Evolutionary conservation across 2,329 filamentous ascomycete species (phyloP).

Genomic region (Pseudopyrenochaeta lycopersici): DNA sequence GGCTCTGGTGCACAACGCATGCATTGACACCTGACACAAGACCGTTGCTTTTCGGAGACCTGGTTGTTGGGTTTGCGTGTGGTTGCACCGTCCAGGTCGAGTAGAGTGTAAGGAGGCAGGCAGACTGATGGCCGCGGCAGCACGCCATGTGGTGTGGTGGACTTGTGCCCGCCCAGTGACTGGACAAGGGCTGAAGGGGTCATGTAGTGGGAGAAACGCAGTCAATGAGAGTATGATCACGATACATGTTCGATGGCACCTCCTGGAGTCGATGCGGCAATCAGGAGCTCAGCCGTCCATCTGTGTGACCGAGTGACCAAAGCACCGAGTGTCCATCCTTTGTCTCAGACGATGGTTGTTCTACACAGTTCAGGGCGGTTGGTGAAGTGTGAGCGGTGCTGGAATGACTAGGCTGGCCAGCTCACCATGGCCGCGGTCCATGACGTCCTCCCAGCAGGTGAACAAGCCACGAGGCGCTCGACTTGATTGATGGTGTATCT

Average conservation of each 20-base stretch:
- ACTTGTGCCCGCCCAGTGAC: conserved; percentile 16
- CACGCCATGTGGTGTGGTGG: conserved; percentile 36
- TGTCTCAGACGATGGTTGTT: conserved; percentile 20
- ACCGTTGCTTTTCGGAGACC: conserved; percentile 41
- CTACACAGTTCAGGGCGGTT: background rate
- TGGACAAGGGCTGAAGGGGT: conserved; percentile 2
- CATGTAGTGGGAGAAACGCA: conserved; percentile 1
- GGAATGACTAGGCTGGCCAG: background rate
- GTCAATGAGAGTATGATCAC: background rate
- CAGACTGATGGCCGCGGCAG: conserved; percentile 21
- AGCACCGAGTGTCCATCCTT: conserved; percentile 17
- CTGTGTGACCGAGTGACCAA: conserved; percentile 34
- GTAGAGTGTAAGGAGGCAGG: conserved; percentile 14
- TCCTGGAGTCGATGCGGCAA: conserved; percentile 1
- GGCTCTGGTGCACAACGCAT: conserved; percentile 32
- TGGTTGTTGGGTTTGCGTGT: conserved; percentile 42
- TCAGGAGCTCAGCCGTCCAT: conserved; percentile 20
- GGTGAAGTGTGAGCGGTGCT: background rate
- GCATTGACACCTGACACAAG: conserved; percentile 11
- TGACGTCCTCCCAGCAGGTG: conserved; percentile 2
- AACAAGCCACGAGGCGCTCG: conserved; percentile 16
- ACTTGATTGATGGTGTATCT: background rate
- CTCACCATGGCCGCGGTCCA: background rate
- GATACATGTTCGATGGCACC: background rate
- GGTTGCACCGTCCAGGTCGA: conserved; percentile 38